Evolutionary conservation across 1,284 basidiomycete genomes (phyloP), one percentile per base, ranked within the genome.

Genomic region (Xerocomus nothofagi): DNA sequence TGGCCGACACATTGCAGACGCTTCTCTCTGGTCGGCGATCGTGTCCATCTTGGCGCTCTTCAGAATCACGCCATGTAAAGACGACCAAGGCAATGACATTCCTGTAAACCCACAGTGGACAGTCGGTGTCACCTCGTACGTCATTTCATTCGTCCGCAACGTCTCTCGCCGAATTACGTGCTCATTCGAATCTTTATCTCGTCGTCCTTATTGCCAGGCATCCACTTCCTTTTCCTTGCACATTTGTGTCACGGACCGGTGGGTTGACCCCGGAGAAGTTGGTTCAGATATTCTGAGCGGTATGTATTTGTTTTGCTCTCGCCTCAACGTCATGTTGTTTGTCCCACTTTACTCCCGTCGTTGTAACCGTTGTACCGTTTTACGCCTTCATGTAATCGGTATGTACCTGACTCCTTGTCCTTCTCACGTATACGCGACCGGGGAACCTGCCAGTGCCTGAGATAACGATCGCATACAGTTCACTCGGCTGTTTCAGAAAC

Each of bases 1-100:
- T 18, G 67, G 69, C 6, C 53, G 65, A 24, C 34, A 69, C 32
- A 40, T 68, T 20, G 67, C 69, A 18, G 68, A 71, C 23, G 64
- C 61, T 5, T 64, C 66, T 1, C 3, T 70, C 18, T 71, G 65
- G 61, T 67, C 69, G 6, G 64, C 58, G 10, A 60, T 69, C 1
- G 69, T 49, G 26, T 57, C 62, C 24, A 57, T 70, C n/a, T 47
- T 71, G 17, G 57, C 68, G 3, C 39, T 58, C 5, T 70, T 70
- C 33, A 50, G 47, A 15, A 67, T 69, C 32, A 44, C 20, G 33
- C 58, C 55, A 11, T 56, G 55, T n/a, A 62, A 57, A 39, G 66
- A 71, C 39, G 52, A 51, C 18, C 44, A 54, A 27, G 68, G 64
- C 17, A 61, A 66, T 6, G 55, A 63, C 2, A 39, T 70, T n/a